Evolutionary conservation across 768 basidiomycete genomes (phyloP).

Genomic region (Serendipita vermifera): DNA sequence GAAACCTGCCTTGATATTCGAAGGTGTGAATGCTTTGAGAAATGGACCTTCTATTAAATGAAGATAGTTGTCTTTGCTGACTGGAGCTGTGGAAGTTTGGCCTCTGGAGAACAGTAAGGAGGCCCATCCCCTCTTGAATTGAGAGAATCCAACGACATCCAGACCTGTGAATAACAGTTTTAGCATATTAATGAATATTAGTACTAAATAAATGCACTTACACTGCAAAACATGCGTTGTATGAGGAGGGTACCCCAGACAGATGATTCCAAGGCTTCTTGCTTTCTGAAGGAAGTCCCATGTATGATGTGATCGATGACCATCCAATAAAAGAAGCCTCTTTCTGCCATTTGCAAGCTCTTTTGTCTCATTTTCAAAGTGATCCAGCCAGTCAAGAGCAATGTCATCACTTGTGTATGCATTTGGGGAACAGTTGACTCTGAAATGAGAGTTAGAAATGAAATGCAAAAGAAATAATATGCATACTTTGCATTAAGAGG

Average conservation of each 20-base stretch:
- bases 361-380: conserved; percentile 32
- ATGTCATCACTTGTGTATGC: conserved; percentile 31
- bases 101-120: no score
- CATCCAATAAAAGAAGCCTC: conserved; percentile 31
- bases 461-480: not conserved
- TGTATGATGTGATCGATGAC: conserved; percentile 35
- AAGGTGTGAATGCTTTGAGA: conserved; percentile 22
- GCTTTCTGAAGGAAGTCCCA: conserved; percentile 30
- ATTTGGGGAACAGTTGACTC: conserved; percentile 21
- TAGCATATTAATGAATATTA: no score
- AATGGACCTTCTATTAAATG: not conserved
- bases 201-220: no score
- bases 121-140: not conserved
- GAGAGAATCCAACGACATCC: not conserved
- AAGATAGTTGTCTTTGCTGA: not conserved
- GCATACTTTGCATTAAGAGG: not conserved
- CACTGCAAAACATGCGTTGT: no score
- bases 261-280: conserved; percentile 24
- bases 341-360: no score
- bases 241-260: conserved; percentile 36
- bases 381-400: conserved; percentile 27
- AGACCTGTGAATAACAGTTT: not conserved
- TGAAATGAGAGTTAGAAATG: not conserved
- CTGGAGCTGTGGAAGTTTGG: no score
- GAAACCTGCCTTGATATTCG: conserved; percentile 28